Evolutionary conservation across 768 basidiomycete species (phyloP), one percentile per base, ranked within the genome.

Genomic region (Suillus luteus): DNA sequence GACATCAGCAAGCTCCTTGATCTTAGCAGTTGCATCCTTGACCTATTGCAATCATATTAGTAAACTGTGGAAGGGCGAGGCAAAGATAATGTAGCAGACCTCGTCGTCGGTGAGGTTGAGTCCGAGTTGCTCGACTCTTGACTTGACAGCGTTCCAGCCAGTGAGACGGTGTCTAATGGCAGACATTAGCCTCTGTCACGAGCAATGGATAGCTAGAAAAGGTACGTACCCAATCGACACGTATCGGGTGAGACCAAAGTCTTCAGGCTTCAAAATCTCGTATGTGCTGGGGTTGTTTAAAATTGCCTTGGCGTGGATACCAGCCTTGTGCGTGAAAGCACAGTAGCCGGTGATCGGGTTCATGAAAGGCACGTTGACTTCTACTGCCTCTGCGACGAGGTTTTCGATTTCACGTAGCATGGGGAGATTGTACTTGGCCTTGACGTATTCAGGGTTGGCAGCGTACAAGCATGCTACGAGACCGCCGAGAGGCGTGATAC

Each of bases 91-190:
- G 35, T 38, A 62, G 8, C 17, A 52, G 61, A 89, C 90, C 86
- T 96, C 89, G 6, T 92, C 96, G 73, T 99, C 97, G 3, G 87
- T 91, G 70, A 99, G 84, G 62, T 85, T 82, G 64, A 99, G 85
- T 64, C 93, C 91, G 54, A 99, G 87, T 76, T 99, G 97, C 80
- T 99, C 97, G 27, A 96, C 97, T 75, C 97, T 93, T 63, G 92
- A 95, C 86, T 99, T 99, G 87, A 99, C 96, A 48, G 97, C 97
- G 76, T 99, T 99, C 97, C 96, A 99, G 55, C 96, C 96, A 8
- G 95, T 98, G 65, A 98, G 82, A 71, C 95, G 93, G 77, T 97
- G 95, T 33, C 93, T 92, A 64, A 59, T 40, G 48, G 43, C 11
- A 70, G 22, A 51, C 35, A 54, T 43, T 14, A 27, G 38, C 57